Conservation (phyloP, 305 asterid genomes). For the Petunia hybrid region DNA sequence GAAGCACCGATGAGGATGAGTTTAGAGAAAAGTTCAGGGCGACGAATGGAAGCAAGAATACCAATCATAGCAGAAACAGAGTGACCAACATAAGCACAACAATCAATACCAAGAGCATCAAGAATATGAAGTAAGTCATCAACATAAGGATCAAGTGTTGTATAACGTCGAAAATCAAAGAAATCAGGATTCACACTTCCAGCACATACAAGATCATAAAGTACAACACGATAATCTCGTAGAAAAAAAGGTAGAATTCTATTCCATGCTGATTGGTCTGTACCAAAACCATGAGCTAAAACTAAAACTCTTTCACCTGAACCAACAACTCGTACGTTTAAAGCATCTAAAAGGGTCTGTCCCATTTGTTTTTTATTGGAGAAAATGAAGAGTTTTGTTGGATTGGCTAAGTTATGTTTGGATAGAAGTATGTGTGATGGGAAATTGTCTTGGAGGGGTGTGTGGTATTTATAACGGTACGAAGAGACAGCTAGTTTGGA, state of each 20-base stretch:
- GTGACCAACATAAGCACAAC: constrained; percentile 56
- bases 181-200: constrained; percentile 62
- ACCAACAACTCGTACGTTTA: constrained; percentile 52
- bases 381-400: neutral
- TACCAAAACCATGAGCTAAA: constrained; percentile 54
- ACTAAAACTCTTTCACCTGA: constrained; percentile 49
- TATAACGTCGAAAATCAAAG: constrained; percentile 57
- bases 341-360: constrained; percentile 44
- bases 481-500: neutral
- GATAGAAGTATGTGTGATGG: constrained; percentile 25
- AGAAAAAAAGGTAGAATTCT: constrained; percentile 48
- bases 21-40: constrained; percentile 57
- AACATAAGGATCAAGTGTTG: constrained; percentile 52
- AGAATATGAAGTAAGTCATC: constrained; percentile 53
- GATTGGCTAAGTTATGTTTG: neutral
- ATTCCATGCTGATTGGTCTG: constrained; percentile 61
- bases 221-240: constrained; percentile 46
- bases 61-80: constrained; percentile 64
- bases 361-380: constrained; percentile 36
- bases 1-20: constrained; percentile 58
- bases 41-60: constrained; percentile 56
- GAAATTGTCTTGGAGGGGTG: neutral
- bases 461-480: constrained; percentile 27
- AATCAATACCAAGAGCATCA: constrained; percentile 44
- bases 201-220: constrained; percentile 58